Conservation (phyloP, 495 filamentous ascomycete genomes). For the Xylaria acuta region DNA sequence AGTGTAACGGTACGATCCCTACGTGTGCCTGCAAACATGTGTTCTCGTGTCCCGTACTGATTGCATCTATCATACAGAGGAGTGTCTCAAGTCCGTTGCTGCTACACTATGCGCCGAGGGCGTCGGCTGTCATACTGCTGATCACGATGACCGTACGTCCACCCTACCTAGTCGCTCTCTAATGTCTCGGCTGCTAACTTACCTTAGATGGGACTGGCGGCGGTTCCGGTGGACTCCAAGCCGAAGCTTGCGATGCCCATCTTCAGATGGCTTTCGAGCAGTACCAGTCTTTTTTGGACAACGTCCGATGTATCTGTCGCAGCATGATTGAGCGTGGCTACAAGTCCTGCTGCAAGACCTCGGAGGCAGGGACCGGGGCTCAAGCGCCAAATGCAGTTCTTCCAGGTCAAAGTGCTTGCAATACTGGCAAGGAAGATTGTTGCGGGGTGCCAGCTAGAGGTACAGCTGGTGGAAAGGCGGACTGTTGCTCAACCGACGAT, state of each 20-base stretch:
- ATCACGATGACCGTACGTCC: not conserved
- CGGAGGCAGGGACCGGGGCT: not conserved
- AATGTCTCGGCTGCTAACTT: not conserved
- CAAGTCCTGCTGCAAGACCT: conserved; percentile 17
- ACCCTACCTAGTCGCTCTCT: not conserved
- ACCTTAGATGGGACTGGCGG: not conserved
- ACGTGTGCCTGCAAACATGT: not conserved
- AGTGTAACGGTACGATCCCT: conserved; percentile 7
- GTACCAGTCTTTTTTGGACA: conserved; percentile 23
- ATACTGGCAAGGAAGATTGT: conserved; percentile 2
- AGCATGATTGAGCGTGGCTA: conserved; percentile 25
- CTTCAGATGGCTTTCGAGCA: conserved; percentile 21
- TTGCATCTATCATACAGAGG: not conserved
- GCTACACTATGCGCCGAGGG: conserved; percentile 17
- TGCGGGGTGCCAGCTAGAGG: not conserved
- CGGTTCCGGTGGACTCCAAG: not conserved
- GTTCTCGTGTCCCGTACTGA: not conserved
- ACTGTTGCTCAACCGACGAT: not conserved
- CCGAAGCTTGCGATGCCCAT: conserved; percentile 20
- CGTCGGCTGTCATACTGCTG: conserved; percentile 10
- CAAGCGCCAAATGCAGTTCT: not conserved
- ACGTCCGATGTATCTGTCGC: conserved; percentile 23
- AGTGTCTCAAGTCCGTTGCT: conserved; percentile 14
- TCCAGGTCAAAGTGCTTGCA: not conserved
- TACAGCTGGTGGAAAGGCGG: not conserved